phyloP scores from a whole-genome alignment of 176 grass and related monocot genomes.

The Poa annua region DNA sequence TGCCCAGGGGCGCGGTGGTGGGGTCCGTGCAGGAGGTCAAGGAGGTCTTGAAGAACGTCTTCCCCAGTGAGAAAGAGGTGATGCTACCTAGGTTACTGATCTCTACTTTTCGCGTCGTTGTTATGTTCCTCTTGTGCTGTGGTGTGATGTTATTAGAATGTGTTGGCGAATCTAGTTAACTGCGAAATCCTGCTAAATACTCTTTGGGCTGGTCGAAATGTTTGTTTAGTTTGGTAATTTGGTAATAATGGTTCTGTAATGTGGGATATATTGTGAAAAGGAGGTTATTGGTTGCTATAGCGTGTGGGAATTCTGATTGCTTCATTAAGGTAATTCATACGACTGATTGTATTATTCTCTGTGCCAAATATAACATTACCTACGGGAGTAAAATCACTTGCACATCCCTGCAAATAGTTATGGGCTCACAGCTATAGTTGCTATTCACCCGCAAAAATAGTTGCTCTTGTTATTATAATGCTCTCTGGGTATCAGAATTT shows the following conservation, averaged over 20 bases:
- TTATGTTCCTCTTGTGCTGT: not conserved
- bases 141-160: not conserved
- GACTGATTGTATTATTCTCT: not conserved
- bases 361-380: not conserved
- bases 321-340: not conserved
- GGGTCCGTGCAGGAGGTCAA: slow-evolving; percentile 75
- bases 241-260: not conserved
- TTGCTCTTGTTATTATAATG: not conserved
- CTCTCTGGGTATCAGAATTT: not conserved
- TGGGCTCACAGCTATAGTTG: not conserved
- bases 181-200: not conserved
- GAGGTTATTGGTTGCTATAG: not conserved
- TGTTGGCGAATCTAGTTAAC: slow-evolving; percentile 20
- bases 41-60: slow-evolving; percentile 64
- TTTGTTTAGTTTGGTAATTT: not conserved
- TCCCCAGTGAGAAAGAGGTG: slow-evolving; percentile 92
- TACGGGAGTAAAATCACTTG: not conserved
- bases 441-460: not conserved
- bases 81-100: slow-evolving; percentile 11
- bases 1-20: slow-evolving; percentile 71
- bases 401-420: not conserved
- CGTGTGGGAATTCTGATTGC: not conserved
- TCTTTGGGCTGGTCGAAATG: not conserved
- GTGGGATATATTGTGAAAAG: not conserved
- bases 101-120: not conserved